Evolutionary conservation across 345 rosid genomes (phyloP).

Genomic region (Arabis hirsuta): DNA sequence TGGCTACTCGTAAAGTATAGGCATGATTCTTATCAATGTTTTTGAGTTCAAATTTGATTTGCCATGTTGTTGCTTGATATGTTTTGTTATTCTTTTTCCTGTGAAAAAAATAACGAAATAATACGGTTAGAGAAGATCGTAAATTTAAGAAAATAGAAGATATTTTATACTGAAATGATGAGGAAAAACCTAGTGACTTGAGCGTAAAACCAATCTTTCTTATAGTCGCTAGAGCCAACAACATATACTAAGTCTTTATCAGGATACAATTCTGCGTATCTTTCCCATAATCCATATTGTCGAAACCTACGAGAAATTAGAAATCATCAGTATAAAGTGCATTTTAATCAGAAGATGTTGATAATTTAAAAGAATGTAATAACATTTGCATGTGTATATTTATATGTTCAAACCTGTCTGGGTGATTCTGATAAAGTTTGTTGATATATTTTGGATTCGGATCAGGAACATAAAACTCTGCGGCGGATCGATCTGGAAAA

Average conservation of each 20-base stretch:
- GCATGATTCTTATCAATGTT: constrained; percentile 42
- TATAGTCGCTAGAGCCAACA: constrained; percentile 65
- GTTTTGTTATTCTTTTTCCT: constrained; percentile 52
- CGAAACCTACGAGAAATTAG: constrained; percentile 55
- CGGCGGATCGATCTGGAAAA: constrained; percentile 78
- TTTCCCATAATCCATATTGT: constrained; percentile 90
- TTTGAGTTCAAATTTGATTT: constrained; percentile 63
- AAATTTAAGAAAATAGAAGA: constrained; percentile 12
- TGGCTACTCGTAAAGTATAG: constrained; percentile 67
- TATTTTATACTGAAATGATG: not conserved
- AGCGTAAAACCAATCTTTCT: constrained; percentile 83
- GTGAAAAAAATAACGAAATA: constrained; percentile 4
- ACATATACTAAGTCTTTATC: constrained; percentile 68
- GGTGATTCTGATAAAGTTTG: constrained; percentile 68
- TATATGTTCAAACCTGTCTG: constrained; percentile 59
- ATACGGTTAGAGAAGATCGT: constrained; percentile 1
- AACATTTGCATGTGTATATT: not conserved
- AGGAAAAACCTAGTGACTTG: constrained; percentile 66
- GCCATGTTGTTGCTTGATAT: constrained; percentile 75
- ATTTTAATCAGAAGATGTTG: too few relatives aligned
- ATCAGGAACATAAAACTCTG: constrained; percentile 80
- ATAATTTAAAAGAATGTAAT: not conserved
- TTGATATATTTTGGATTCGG: constrained; percentile 73
- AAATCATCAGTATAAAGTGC: constrained; percentile 6
- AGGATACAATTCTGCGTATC: constrained; percentile 76